phyloP scores from a whole-genome alignment of 352 stramenopile genomes.

The Pythium graminicola region DNA sequence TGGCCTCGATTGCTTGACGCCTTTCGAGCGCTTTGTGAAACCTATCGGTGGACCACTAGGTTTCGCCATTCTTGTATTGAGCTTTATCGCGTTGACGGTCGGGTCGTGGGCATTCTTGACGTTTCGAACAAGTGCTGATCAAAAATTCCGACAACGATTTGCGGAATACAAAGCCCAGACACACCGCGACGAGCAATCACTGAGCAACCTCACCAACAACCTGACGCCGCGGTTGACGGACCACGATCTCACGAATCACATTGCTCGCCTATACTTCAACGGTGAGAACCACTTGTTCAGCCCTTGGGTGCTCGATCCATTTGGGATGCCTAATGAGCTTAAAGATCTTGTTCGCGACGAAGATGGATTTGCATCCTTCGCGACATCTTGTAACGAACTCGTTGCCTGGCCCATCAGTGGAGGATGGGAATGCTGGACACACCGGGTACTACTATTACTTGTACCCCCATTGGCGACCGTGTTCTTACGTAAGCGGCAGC shows the following conservation, averaged over 20 bases:
- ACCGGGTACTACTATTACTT: slow-evolving; percentile 42
- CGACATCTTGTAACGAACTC: slow-evolving; percentile 64
- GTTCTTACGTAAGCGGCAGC: slow-evolving; percentile 62
- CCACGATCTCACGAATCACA: slow-evolving; percentile 64
- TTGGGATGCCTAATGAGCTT: slow-evolving; percentile 45
- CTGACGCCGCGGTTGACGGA: slow-evolving; percentile 69
- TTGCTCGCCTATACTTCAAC: slow-evolving; percentile 65
- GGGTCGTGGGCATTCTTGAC: slow-evolving; percentile 65
- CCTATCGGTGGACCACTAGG: slow-evolving; percentile 69
- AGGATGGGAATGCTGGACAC: slow-evolving; percentile 62
- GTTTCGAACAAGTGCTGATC: slow-evolving; percentile 40
- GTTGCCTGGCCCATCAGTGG: slow-evolving; percentile 42
- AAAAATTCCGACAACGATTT: slow-evolving; percentile 40
- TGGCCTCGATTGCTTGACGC: slow-evolving; percentile 72
- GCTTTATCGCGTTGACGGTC: slow-evolving; percentile 44
- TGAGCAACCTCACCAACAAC: slow-evolving; percentile 62
- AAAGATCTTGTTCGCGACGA: slow-evolving; percentile 66
- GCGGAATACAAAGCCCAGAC: slow-evolving; percentile 70
- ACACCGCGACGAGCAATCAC: slow-evolving; percentile 61
- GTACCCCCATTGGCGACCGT: slow-evolving; percentile 47
- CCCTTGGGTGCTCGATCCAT: slow-evolving; percentile 57
- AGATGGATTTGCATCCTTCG: slow-evolving; percentile 63
- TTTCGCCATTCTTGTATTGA: slow-evolving; percentile 67
- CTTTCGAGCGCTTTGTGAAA: slow-evolving; percentile 76
- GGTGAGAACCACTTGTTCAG: slow-evolving; percentile 66